Percentiles rank a stretch among this genome's conserved stretches.
phyloP scores from a whole-genome alignment of 352 stramenopile genomes.

The Plasmopara viticola region DNA sequence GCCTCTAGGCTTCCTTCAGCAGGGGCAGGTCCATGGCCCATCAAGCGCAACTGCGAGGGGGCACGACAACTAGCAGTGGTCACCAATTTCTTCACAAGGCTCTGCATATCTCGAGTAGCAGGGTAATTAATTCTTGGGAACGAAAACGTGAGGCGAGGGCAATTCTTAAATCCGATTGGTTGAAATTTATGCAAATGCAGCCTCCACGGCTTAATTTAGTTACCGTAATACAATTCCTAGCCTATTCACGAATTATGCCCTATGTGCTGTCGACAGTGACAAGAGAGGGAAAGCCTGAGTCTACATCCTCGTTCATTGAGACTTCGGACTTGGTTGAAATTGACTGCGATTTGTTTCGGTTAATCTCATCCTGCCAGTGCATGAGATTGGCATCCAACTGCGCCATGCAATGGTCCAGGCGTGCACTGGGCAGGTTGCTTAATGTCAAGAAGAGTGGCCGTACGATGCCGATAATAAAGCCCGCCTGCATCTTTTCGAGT shows the following conservation, averaged over 20 bases:
- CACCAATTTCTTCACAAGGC: conserved; percentile 70
- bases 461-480: conserved; percentile 93
- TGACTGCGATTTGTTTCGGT: conserved; percentile 24
- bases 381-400: conserved; percentile 62
- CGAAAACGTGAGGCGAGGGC: conserved; percentile 21
- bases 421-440: conserved; percentile 41
- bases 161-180: conserved; percentile 8
- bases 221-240: not conserved
- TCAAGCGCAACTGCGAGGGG: conserved; percentile 60
- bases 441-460: conserved; percentile 65
- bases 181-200: not conserved
- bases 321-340: conserved; percentile 4
- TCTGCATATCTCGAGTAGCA: conserved; percentile 42
- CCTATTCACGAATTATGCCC: not conserved
- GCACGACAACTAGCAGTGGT: conserved; percentile 28
- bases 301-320: conserved; percentile 10
- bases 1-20: conserved; percentile 70
- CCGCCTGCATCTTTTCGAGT: conserved; percentile 86
- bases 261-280: conserved; percentile 12
- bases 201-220: not conserved
- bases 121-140: conserved; percentile 15
- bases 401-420: conserved; percentile 51
- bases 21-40: conserved; percentile 63
- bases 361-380: conserved; percentile 68
- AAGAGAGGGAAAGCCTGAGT: conserved; percentile 1